A percentile compares a stretch with the other conserved stretches of the same genome.
These are phyloP conservation scores for Nothophaeocryptopus gaeumannii DNA, from an alignment of 2,329 filamentous ascomycete species.

Conservation along the genomic window DNA sequence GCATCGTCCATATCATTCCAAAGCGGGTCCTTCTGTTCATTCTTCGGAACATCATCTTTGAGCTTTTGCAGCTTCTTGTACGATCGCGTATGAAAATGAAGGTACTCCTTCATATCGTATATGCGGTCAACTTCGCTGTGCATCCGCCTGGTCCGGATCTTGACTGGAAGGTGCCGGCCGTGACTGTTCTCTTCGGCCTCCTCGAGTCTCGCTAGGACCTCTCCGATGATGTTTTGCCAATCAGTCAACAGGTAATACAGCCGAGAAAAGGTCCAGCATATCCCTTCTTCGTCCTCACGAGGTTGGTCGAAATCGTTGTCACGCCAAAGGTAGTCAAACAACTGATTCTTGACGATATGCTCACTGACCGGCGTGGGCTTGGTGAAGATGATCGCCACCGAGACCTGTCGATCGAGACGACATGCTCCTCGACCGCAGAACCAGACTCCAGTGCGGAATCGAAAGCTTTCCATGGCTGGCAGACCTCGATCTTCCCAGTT, in stretches of 20 bases:
- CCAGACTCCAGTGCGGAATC: slow-evolving; percentile 38
- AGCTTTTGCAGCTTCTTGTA: slow-evolving; percentile 38
- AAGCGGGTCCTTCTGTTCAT: slow-evolving; percentile 33
- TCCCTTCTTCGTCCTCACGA: slow-evolving; percentile 35
- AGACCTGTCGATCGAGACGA: slow-evolving; percentile 29
- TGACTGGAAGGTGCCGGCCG: slow-evolving; percentile 35
- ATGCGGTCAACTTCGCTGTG: slow-evolving; percentile 37
- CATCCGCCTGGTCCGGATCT: slow-evolving; percentile 32
- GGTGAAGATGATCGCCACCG: slow-evolving; percentile 37
- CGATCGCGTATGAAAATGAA: slow-evolving; percentile 35
- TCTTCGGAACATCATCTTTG: slow-evolving; percentile 29
- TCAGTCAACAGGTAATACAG: slow-evolving; percentile 37
- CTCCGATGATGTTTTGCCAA: slow-evolving; percentile 39
- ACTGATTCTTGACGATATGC: slow-evolving; percentile 32
- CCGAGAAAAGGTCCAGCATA: slow-evolving; percentile 37
- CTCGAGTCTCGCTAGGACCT: slow-evolving; percentile 34
- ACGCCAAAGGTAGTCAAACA: slow-evolving; percentile 34
- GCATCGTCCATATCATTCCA: slow-evolving; percentile 38
- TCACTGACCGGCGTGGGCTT: slow-evolving; percentile 31
- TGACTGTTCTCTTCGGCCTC: slow-evolving; percentile 38
- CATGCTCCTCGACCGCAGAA: slow-evolving; percentile 36
- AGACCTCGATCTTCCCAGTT: slow-evolving; percentile 23
- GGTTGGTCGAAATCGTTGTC: slow-evolving; percentile 34
- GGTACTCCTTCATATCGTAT: slow-evolving; percentile 37
- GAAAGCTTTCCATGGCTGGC: slow-evolving; percentile 33